A percentile compares a stretch with the other conserved stretches of the same genome.
Conservation (phyloP, 805 yeast species). For the Kodamaea laetipori region DNA sequence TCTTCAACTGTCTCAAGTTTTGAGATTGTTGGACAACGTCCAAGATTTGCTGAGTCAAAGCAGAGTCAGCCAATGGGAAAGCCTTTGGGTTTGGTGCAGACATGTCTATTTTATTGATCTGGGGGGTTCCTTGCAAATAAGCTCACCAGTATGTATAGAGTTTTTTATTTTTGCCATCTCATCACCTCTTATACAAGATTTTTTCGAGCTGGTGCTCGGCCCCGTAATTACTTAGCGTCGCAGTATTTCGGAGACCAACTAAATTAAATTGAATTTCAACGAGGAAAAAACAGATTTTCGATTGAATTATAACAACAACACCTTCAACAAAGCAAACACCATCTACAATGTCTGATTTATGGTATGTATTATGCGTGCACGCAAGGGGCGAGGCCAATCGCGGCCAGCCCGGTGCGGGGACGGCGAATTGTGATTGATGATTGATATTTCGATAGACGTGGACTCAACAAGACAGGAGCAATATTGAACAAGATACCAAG, state of each 20-base stretch:
- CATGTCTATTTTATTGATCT: slow-evolving; percentile 42
- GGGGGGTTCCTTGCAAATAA: slow-evolving; percentile 33
- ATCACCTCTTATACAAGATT: slow-evolving; percentile 9
- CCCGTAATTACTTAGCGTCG: slow-evolving; percentile 4
- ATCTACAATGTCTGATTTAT: slow-evolving; percentile 66
- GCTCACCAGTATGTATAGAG: slow-evolving; percentile 27
- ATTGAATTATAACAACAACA: slow-evolving; percentile 9
- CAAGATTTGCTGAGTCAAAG: slow-evolving; percentile 91
- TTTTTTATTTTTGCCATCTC: slow-evolving; percentile 9
- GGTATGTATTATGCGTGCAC: slow-evolving; percentile 52
- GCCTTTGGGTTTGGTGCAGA: slow-evolving; percentile 97
- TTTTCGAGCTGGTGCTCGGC: slow-evolving; percentile 3
- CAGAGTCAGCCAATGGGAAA: slow-evolving; percentile 97
- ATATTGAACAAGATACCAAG: too few relatives aligned
- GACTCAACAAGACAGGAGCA: too few relatives aligned
- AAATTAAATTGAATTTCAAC: slow-evolving; percentile 6
- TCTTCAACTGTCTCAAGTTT: slow-evolving; percentile 96
- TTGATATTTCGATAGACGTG: background rate
- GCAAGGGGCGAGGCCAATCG: background rate
- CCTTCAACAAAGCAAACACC: slow-evolving; percentile 11
- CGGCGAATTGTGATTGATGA: background rate
- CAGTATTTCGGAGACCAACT: slow-evolving; percentile 7
- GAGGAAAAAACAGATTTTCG: slow-evolving; percentile 8
- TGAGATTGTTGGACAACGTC: slow-evolving; percentile 98
- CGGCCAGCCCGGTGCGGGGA: background rate